Evolutionary conservation across 2,329 filamentous ascomycete species (phyloP).

Genomic region (Aspergillus sergii): DNA sequence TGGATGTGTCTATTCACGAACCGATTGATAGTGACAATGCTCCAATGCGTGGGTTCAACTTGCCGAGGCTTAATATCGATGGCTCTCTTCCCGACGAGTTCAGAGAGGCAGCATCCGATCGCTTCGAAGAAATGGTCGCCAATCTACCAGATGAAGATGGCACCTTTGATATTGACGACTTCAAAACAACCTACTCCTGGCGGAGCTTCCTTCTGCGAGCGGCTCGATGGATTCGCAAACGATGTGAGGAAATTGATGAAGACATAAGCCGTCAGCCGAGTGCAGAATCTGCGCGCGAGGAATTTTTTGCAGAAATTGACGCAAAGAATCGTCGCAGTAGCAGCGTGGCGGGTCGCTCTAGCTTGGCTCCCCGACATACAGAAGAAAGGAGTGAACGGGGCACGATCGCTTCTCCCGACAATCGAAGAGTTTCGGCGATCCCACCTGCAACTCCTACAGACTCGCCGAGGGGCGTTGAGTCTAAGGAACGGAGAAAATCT

Average conservation of each 20-base stretch:
- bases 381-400: neutral
- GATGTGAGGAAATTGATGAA: slow-evolving; percentile 49
- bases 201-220: slow-evolving; percentile 48
- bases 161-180: slow-evolving; percentile 44
- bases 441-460: neutral
- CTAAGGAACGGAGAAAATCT: slow-evolving; percentile 18
- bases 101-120: slow-evolving; percentile 37
- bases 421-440: neutral
- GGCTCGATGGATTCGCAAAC: slow-evolving; percentile 50
- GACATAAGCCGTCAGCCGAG: slow-evolving; percentile 48
- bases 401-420: neutral
- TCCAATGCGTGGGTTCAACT: slow-evolving; percentile 30
- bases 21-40: slow-evolving; percentile 7
- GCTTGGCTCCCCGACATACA: neutral
- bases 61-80: slow-evolving; percentile 40
- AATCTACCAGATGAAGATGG: slow-evolving; percentile 38
- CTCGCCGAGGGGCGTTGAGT: neutral
- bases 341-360: slow-evolving; percentile 19
- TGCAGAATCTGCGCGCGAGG: slow-evolving; percentile 33
- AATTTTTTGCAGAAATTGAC: slow-evolving; percentile 22
- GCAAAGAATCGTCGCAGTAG: slow-evolving; percentile 15
- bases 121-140: slow-evolving; percentile 41
- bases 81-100: slow-evolving; percentile 41
- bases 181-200: slow-evolving; percentile 55
- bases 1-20: slow-evolving; percentile 21